Base-by-base conservation (phyloP, 257 asterid species). In the Echium plantagineum region DNA sequence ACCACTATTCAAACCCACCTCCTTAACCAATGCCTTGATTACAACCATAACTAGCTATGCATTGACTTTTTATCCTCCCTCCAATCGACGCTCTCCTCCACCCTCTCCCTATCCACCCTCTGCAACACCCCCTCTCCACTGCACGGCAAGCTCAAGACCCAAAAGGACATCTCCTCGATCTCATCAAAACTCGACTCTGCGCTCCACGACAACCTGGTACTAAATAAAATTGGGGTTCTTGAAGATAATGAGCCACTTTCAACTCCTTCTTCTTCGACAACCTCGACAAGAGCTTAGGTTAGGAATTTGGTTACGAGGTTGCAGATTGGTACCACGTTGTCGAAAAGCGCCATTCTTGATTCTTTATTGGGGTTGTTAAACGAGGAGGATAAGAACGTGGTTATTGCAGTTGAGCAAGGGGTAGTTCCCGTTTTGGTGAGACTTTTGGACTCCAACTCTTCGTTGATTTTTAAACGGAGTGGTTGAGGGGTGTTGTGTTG, bases 101-200 rank as follows among this genome's bases (percentile, higher is more conserved):
- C 89, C 46, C 59, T 72, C 19, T 67, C 83, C 2, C 81, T 90
- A 63, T 69, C n/a, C n/a, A n/a, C n/a, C n/a, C n/a, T n/a, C n/a
- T n/a, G n/a, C n/a, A n/a, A n/a, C n/a, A n/a, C n/a, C 38, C 69
- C 72, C 6, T 58, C 78, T 0, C 85, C 78, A 3, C 80, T 74
- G 0, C 64, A 60, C 12, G 98, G 96, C 3, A 90, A 90, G 63
- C 86, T 90, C 67, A 87, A 72, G 62, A 90, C 98, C 62, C 98
- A 90, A 46, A 87, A 72, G 69, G 86, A 87, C 52, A 69, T 90
- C 64, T 95, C 81, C 64, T 80, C 94, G 0, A 18, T 84, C 17
- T 61, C 90, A 0, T 85, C 90, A 0, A 76, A 74, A 58, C 75
- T 91, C 57, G 94, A 91, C 55, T 70, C 64, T 21, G 93, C 81